Evolutionary conservation across 2,329 filamentous ascomycete species (phyloP).

Genomic region (Cladophialophora carrionii): DNA sequence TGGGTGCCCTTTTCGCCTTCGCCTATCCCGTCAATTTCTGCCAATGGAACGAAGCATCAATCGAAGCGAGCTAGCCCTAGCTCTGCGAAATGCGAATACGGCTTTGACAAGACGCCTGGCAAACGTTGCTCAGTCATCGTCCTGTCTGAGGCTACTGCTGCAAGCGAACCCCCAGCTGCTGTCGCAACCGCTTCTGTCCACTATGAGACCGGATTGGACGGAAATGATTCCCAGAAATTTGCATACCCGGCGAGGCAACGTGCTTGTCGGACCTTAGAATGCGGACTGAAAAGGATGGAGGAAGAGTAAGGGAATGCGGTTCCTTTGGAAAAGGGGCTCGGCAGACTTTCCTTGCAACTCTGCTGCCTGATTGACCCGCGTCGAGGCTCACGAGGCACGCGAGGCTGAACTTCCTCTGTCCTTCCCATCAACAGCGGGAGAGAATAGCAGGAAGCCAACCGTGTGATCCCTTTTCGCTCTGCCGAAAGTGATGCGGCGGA

Average conservation of each 20-base stretch:
- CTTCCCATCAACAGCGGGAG: background rate
- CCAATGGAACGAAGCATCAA: background rate
- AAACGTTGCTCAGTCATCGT: background rate
- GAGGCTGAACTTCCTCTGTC: constrained; percentile 8
- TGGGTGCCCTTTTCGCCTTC: background rate
- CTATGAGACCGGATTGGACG: background rate
- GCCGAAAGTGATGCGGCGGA: background rate
- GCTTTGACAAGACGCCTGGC: background rate
- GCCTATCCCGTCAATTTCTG: background rate
- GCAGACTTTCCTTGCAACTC: background rate
- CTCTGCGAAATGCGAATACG: background rate
- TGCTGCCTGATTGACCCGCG: background rate
- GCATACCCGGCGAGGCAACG: background rate
- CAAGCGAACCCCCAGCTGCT: background rate
- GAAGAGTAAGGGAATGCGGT: background rate
- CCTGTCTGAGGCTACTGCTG: background rate
- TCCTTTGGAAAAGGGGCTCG: background rate
- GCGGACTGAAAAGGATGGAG: background rate
- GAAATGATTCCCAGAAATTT: background rate
- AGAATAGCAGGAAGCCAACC: background rate
- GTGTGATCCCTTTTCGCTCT: background rate
- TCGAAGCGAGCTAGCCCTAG: background rate
- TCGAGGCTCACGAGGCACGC: background rate
- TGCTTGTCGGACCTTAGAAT: background rate
- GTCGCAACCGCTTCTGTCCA: background rate